Evolutionary conservation across 2,329 filamentous ascomycete genomes (phyloP), one percentile per base, ranked within the genome.

Genomic region (Penicillium fuscoglaucum): DNA sequence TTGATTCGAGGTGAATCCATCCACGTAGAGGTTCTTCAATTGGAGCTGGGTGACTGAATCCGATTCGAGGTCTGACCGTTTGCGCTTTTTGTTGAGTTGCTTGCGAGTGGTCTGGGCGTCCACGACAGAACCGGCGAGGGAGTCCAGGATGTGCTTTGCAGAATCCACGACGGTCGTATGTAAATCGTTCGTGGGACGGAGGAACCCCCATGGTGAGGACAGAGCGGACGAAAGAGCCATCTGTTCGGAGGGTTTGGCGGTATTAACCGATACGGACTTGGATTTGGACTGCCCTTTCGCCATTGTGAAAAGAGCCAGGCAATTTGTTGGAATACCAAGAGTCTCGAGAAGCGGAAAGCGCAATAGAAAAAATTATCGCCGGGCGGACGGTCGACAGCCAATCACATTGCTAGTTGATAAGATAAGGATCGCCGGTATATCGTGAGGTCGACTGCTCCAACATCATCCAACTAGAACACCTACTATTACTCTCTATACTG

Each of bases 1-100:
- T 76, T 98, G 93, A 21, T 88, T 86, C 12, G 90, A 88, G 67
- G 90, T 90, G 67, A 98, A 96, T 0, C 93, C 95, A 57, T 96
- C 87, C 7, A 91, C 81, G 72, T 97, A 90, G 17, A 99, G 80
- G 74, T 90, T 92, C 68, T 90, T 88, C 68, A 96, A 80, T 68
- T 91, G 91, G 62, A 97, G 89, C n/a, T 52, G 54, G 78, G 63
- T 68, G 35, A 75, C 74, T 33, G 76, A 76, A 52, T 82, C 77
- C 4, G 73, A 75, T 28, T 83, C 78, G 35, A 70, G 74, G 46
- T 82, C 80, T 9, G 81, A 82, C 65, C 90, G 82, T 80, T 95
- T 96, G 62, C 90, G 82, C 80, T 96, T 96, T 74, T 86, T 87
- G 62, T 80, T 79, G 63, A 89, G 84, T 64, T 88, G 87, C 64